Evolutionary conservation across 768 basidiomycete genomes (phyloP).

Genomic region (Cyclocybe cylindracea): DNA sequence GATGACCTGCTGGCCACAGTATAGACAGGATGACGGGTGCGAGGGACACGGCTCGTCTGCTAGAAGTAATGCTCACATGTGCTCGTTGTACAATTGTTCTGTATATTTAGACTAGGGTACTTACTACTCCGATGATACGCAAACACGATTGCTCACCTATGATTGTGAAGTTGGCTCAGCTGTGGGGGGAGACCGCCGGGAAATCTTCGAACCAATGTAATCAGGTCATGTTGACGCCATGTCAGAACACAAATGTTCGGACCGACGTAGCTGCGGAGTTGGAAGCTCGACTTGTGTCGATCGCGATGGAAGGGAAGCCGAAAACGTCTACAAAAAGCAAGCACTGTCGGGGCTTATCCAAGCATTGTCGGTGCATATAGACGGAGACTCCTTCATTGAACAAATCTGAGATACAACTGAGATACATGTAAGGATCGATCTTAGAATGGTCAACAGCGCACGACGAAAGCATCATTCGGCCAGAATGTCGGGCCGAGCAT

Average conservation of each 20-base stretch:
- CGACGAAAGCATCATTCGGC: constrained; percentile 16
- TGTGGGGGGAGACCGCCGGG: too few species aligned
- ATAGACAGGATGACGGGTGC: constrained; percentile 12
- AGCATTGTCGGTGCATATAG: too few species aligned
- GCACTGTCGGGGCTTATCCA: background rate
- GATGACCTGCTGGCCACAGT: constrained; percentile 61
- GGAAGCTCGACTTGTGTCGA: too few species aligned
- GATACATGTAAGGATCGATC: background rate
- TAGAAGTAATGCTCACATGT: too few species aligned
- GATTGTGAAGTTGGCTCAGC: too few species aligned
- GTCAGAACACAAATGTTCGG: too few species aligned
- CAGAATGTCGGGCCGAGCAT: constrained; percentile 55
- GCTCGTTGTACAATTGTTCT: background rate
- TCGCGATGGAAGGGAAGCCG: background rate
- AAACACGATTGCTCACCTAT: too few species aligned
- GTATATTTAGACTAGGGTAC: background rate
- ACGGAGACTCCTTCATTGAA: background rate
- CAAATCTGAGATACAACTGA: background rate
- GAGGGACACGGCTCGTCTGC: too few species aligned
- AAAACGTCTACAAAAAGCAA: background rate
- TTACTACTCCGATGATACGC: too few species aligned
- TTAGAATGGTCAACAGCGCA: background rate
- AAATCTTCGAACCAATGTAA: too few species aligned
- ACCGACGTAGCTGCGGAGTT: too few species aligned
- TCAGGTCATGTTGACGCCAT: too few species aligned